These are phyloP conservation scores for Eucalyptus regnans DNA, from an alignment of 345 rosid species.

Conservation along the genomic window DNA sequence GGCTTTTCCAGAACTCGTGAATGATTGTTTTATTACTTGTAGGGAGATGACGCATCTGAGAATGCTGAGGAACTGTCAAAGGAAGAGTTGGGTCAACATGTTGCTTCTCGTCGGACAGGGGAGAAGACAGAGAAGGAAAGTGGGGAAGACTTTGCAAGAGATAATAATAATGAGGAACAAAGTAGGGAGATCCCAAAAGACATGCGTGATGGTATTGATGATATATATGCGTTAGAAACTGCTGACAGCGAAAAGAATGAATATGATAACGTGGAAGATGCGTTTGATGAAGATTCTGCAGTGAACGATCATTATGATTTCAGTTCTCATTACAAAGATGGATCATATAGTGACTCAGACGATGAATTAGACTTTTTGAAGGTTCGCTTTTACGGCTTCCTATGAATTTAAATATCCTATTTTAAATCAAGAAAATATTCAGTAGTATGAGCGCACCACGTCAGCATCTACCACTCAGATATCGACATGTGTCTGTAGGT, in stretches of 20 bases:
- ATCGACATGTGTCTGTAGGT: too few relatives aligned
- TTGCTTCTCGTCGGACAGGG: constrained; percentile 98
- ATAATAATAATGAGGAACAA: constrained; percentile 25
- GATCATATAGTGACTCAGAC: constrained; percentile 29
- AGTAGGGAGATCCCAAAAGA: constrained; percentile 32
- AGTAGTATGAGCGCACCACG: too few relatives aligned
- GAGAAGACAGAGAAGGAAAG: constrained; percentile 37
- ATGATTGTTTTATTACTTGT: neutral
- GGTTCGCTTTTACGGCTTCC: constrained; percentile 19
- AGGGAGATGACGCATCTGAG: constrained; percentile 36
- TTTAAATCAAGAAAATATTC: neutral
- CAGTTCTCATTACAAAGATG: constrained; percentile 37
- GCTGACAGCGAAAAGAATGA: constrained; percentile 35
- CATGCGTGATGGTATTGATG: constrained; percentile 37
- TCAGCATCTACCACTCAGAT: too few relatives aligned
- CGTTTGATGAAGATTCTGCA: constrained; percentile 31
- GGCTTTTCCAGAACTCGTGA: neutral
- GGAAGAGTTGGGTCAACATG: constrained; percentile 87
- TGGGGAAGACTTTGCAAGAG: constrained; percentile 12
- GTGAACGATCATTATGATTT: constrained; percentile 41
- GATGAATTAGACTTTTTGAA: constrained; percentile 24
- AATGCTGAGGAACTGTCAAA: constrained; percentile 59
- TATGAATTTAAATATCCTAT: neutral
- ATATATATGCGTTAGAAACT: constrained; percentile 58
- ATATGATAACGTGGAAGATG: constrained; percentile 37